Conservation (phyloP, 2,329 filamentous ascomycete genomes). For the Grosmannia penicillata region DNA sequence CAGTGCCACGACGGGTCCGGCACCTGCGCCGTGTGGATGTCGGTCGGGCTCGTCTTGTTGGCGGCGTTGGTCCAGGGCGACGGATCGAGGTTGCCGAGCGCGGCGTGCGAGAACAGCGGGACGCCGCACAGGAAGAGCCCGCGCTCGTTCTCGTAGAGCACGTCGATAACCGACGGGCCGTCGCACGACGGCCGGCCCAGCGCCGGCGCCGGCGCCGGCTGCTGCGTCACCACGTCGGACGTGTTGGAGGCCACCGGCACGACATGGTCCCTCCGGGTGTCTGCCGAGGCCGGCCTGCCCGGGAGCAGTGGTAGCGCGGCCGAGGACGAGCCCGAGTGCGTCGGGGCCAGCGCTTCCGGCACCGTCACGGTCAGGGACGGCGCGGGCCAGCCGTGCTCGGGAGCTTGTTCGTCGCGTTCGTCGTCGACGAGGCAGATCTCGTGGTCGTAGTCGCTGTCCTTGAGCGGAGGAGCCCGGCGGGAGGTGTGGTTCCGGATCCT, state of each 20-base stretch:
- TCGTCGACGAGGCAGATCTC: slow-evolving; percentile 55
- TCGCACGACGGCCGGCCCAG: not conserved
- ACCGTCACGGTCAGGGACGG: not conserved
- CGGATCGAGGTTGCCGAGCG: slow-evolving; percentile 75
- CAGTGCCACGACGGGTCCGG: slow-evolving; percentile 94
- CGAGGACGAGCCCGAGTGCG: not conserved
- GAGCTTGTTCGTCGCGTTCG: slow-evolving; percentile 12
- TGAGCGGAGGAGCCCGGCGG: slow-evolving; percentile 38
- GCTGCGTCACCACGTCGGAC: not conserved
- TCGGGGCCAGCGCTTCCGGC: not conserved
- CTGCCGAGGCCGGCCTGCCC: not conserved
- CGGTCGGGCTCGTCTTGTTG: slow-evolving; percentile 44
- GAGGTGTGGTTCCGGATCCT: slow-evolving; percentile 29
- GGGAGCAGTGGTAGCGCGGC: not conserved
- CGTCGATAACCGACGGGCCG: slow-evolving; percentile 51
- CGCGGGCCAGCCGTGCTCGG: not conserved
- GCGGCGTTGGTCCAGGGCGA: slow-evolving; percentile 68
- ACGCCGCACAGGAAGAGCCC: slow-evolving; percentile 81
- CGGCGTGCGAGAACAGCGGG: slow-evolving; percentile 75
- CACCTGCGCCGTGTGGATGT: slow-evolving; percentile 75
- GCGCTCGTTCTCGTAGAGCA: slow-evolving; percentile 91
- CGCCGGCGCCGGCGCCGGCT: too few species aligned
- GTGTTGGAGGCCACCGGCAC: too few species aligned
- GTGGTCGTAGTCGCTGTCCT: slow-evolving; percentile 52
- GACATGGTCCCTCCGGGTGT: not conserved